These are phyloP conservation scores for Macrocystidia cucumis DNA, from an alignment of 1,284 basidiomycete species.

Conservation along the genomic window DNA sequence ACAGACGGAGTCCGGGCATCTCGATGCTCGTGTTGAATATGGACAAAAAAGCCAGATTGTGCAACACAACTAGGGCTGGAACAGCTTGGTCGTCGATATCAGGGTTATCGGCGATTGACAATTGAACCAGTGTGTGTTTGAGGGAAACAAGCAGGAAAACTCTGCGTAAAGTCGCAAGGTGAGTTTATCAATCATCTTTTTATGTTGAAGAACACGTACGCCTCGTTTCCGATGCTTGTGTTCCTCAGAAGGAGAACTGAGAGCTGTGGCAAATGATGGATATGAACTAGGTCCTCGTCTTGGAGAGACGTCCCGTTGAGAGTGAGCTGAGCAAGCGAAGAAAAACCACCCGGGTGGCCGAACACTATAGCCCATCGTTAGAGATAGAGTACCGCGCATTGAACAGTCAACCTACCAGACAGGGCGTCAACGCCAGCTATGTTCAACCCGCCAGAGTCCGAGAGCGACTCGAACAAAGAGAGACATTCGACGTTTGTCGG, in stretches of 20 bases:
- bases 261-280: slow-evolving; percentile 46
- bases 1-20: slow-evolving; percentile 48
- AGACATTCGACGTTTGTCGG: slow-evolving; percentile 29
- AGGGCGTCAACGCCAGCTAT: slow-evolving; percentile 32
- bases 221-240: slow-evolving; percentile 54
- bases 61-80: slow-evolving; percentile 41
- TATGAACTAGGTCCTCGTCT: slow-evolving; percentile 40
- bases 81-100: slow-evolving; percentile 47
- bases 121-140: slow-evolving; percentile 39
- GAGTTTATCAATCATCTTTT: slow-evolving; percentile 5
- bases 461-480: slow-evolving; percentile 34
- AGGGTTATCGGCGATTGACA: slow-evolving; percentile 44
- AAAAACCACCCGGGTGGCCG: slow-evolving; percentile 40
- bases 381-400: slow-evolving; percentile 6
- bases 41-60: slow-evolving; percentile 39
- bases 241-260: slow-evolving; percentile 40
- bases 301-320: slow-evolving; percentile 35
- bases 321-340: slow-evolving; percentile 38
- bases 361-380: slow-evolving; percentile 31
- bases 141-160: slow-evolving; percentile 51
- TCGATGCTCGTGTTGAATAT: slow-evolving; percentile 44
- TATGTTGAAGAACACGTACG: slow-evolving; percentile 26
- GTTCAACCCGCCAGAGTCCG: slow-evolving; percentile 40
- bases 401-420: slow-evolving; percentile 25
- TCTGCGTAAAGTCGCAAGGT: too few relatives aligned